Percentiles rank a stretch among this genome's conserved stretches.
Evolutionary conservation across 805 yeast species (phyloP).

Genomic region (Sungouiella blattae): DNA sequence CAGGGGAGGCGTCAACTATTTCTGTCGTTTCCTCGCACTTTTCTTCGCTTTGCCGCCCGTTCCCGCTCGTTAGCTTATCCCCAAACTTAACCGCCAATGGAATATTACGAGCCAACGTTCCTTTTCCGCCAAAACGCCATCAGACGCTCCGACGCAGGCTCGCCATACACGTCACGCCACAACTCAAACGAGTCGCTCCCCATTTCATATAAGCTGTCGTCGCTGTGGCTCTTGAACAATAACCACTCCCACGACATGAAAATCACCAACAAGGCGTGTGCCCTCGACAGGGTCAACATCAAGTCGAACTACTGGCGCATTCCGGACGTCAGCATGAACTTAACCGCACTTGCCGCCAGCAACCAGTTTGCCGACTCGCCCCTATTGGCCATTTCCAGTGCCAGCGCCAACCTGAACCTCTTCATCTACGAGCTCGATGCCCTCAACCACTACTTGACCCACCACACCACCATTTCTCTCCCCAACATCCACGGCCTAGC

Average conservation of each 20-base stretch:
- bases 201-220: slow-evolving; percentile 1
- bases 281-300: slow-evolving; percentile 37
- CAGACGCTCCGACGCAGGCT: slow-evolving; percentile 5
- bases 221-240: slow-evolving; percentile 30
- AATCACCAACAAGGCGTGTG: slow-evolving; percentile 41
- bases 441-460: slow-evolving; percentile 43
- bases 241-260: slow-evolving; percentile 26
- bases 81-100: too few species aligned
- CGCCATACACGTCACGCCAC: slow-evolving; percentile 16
- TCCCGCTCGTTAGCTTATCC: too few species aligned
- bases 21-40: too few species aligned
- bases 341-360: slow-evolving; percentile 41
- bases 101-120: slow-evolving; percentile 37
- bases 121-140: slow-evolving; percentile 42
- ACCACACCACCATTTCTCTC: slow-evolving; percentile 55
- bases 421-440: slow-evolving; percentile 48
- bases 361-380: slow-evolving; percentile 22
- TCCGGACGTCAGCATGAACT: slow-evolving; percentile 40
- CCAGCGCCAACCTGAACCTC: slow-evolving; percentile 41
- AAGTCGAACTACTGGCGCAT: slow-evolving; percentile 45
- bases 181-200: slow-evolving; percentile 17
- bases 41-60: background rate
- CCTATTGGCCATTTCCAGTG: slow-evolving; percentile 53
- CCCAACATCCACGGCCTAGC: slow-evolving; percentile 52
- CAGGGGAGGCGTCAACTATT: too few species aligned